Evolutionary conservation across 108 stramenopile genomes (phyloP), one percentile per base, ranked within the genome.

Genomic region (Nitzschia sp.): DNA sequence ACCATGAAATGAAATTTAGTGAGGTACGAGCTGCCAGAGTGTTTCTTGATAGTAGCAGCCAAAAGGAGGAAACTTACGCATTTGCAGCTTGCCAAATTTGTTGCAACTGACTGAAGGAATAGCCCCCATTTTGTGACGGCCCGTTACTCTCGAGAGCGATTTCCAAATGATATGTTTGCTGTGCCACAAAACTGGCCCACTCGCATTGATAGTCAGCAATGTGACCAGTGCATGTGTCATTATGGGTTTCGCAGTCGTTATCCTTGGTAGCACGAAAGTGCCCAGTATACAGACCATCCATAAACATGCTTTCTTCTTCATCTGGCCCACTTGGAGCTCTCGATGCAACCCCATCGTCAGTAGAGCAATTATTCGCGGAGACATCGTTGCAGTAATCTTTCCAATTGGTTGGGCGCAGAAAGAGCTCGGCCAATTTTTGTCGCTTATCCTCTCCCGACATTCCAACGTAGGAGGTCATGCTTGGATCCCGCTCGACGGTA

Each of bases 51-150:
- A n/a, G n/a, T n/a, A n/a, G n/a, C n/a, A n/a, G n/a, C n/a, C n/a
- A n/a, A n/a, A n/a, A n/a, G n/a, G n/a, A n/a, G n/a, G n/a, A n/a
- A n/a, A n/a, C n/a, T n/a, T n/a, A n/a, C n/a, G 62, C 64, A 51
- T 79, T 79, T 3, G 82, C 78, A 32, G 82, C 78, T 2, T 76
- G 19, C 62, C 64, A 83, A 2, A 83, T 64, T 29, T 79, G 59
- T 9, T 71, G 18, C 75, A 82, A 64, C 0, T 49, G 28, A 21
- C 34, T 25, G 51, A 67, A 71, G 3, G 64, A 13, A 29, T 81
- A 81, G n/a, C n/a, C n/a, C n/a, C n/a, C n/a, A n/a, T n/a, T n/a
- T n/a, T n/a, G n/a, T n/a, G n/a, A n/a, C n/a, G n/a, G n/a, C n/a
- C n/a, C n/a, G n/a, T n/a, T n/a, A n/a, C n/a, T n/a, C n/a, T n/a